These are phyloP conservation scores for Ustilago curta DNA, from an alignment of 1,284 basidiomycete genomes.

Conservation along the genomic window DNA sequence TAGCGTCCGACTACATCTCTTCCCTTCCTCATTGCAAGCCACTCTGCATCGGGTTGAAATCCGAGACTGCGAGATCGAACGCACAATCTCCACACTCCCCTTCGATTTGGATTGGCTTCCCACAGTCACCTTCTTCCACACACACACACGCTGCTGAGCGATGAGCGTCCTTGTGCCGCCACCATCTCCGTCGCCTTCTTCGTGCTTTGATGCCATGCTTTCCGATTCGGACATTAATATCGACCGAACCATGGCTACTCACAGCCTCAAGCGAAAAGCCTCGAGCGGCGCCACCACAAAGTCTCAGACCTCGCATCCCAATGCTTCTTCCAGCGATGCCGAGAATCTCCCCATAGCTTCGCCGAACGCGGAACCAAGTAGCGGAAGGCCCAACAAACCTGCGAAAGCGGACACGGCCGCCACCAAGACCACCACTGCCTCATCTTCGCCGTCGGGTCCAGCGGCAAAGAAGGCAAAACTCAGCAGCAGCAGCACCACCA, in stretches of 20 bases:
- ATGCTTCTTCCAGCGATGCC: slow-evolving; percentile 35
- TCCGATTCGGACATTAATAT: slow-evolving; percentile 52
- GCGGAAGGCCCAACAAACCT: not conserved
- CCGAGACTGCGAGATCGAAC: not conserved
- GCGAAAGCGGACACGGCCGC: slow-evolving; percentile 5
- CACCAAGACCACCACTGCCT: slow-evolving; percentile 1
- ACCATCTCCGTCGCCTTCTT: slow-evolving; percentile 51
- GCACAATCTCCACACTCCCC: not conserved
- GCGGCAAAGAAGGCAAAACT: slow-evolving; percentile 45
- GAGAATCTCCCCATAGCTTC: slow-evolving; percentile 37
- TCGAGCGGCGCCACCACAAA: slow-evolving; percentile 20
- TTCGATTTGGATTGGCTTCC: not conserved
- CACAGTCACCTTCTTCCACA: not conserved
- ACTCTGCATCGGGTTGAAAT: not conserved
- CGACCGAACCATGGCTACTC: slow-evolving; percentile 39
- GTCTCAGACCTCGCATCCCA: slow-evolving; percentile 8
- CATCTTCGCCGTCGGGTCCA: slow-evolving; percentile 18
- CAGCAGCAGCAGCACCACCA: slow-evolving; percentile 12
- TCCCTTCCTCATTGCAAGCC: not conserved
- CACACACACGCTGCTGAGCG: slow-evolving; percentile 16
- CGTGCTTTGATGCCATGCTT: slow-evolving; percentile 49
- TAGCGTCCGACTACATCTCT: not conserved
- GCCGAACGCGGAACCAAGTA: not conserved
- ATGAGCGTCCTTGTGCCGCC: slow-evolving; percentile 56
- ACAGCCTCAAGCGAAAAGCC: slow-evolving; percentile 46